Base-by-base conservation (phyloP, 1,284 basidiomycete genomes). In the Paramarasmius palmivorus region DNA sequence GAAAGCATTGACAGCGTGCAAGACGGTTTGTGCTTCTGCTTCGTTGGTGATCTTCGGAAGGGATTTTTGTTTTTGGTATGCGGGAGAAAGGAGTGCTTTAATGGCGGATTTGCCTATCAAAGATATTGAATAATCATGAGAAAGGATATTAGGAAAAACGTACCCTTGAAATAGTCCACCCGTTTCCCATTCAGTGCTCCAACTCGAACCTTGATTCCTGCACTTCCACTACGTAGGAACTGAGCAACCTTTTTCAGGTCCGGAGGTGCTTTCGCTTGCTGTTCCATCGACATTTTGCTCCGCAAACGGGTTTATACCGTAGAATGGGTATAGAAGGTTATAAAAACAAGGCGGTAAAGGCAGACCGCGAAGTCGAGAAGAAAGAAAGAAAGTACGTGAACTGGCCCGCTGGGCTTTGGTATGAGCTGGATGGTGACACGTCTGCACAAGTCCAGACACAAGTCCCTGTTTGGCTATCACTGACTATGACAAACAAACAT, bases 111-210 rank as follows among this genome's bases (percentile, higher is more conserved):
- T 95, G 67, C 95, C 95, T 95, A 66, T 38, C 44, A 29, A 26
- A 52, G 54, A 44, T 39, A 56, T 50, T 49, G 52, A 50, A 55
- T 39, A 17, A 37, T 48, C 19, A 17, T 29, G 17, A 19, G 4
- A 26, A 38, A 34, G 39, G 37, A 15, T 14, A 10, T 1, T 20
- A 17, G 50, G 49, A 25, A 37, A 26, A 3, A 75, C 81, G 61
- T 60, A 92, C 94, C 96, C 78, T 96, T 98, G 79, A 99, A 99
- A 75, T 98, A 98, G 71, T 98, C 96, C 53, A 95, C 80, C 45
- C 96, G 88, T 72, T 97, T 98, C 36, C 96, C 97, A 63, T 93
- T 93, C 65, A 98, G 75, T 6, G 95, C 88, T 36, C 96, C 96
- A 3, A 91, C 86, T 59, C 92, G 83, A 54, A 89, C 85, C 77